Evolutionary conservation across 1,139 yeast genomes (phyloP), one percentile per base, ranked within the genome.

Genomic region (Debaryomyces psychrophilus): DNA sequence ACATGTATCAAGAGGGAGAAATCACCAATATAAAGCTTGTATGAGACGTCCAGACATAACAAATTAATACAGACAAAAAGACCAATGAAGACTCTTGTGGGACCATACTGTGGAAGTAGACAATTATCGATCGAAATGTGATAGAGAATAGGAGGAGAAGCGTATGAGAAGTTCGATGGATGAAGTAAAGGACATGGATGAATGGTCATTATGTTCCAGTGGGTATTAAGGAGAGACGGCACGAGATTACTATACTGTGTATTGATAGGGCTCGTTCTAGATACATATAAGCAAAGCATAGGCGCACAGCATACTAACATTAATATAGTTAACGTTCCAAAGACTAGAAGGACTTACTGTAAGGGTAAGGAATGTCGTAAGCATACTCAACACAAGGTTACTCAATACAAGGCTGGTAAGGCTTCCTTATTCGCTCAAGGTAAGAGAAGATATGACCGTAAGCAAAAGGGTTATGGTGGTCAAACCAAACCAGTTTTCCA

Each of bases 401-500:
- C 99, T 79, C 99, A 93, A 85, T 95, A 93, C 95, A 93, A 93
- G 81, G 97, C 98, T 74, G 99, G 99, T 82, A 93, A 93, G 85
- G 98, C 98, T 75, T 92, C 98, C 62, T 86, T 92, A 71, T 90
- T 85, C 76, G 97, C 98, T 67, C 98, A 93, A 83, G 99, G 99
- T 87, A 95, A 95, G 92, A 90, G 99, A 86, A 92, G 99, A 85
- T 93, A 93, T 83, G 99, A 95, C 95, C 96, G 99, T 81, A 93
- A 93, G 83, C 99, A 93, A 84, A 77, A 89, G 72, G 99, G 99
- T 90, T 93, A 85, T 82, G 99, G 99, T 89, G 99, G 99, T 89
- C 99, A 93, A 84, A 93, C 99, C 82, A 93, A 90, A 85, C 99
- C 88, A 76, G 89, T 95, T 81, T 93, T 93, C 97, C 98, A 90